A percentile compares a stretch with the other conserved stretches of the same genome.
Conservation (phyloP, 345 rosid genomes). For the Camelina hispida region DNA sequence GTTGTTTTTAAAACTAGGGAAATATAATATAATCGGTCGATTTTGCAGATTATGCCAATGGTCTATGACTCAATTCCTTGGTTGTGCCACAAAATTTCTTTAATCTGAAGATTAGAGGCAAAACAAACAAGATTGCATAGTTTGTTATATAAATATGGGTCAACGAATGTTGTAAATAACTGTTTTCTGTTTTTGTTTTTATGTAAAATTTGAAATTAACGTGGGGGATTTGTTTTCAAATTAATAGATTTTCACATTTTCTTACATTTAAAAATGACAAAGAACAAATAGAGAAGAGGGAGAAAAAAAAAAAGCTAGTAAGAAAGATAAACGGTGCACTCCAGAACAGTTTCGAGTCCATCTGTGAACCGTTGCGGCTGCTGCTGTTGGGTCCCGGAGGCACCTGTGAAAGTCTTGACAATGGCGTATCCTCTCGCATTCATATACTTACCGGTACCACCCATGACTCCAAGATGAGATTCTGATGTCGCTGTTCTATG, state of each 20-base stretch:
- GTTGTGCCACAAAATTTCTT: background rate
- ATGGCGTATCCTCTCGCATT: slow-evolving; percentile 76
- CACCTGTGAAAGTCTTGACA: slow-evolving; percentile 58
- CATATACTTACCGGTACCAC: slow-evolving; percentile 85
- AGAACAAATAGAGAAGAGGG: background rate
- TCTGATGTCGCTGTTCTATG: slow-evolving; percentile 68
- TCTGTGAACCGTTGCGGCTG: slow-evolving; percentile 65
- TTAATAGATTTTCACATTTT: slow-evolving; percentile 8
- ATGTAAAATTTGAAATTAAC: background rate
- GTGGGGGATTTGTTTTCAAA: background rate
- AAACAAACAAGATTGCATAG: no score
- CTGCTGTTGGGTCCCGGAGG: slow-evolving; percentile 49
- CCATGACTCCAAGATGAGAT: slow-evolving; percentile 81
- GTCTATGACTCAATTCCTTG: background rate
- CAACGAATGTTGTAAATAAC: no score
- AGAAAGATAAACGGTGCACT: slow-evolving; percentile 60
- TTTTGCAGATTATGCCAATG: background rate
- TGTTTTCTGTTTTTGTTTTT: background rate
- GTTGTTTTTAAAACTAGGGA: background rate
- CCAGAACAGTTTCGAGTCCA: slow-evolving; percentile 68
- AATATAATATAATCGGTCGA: background rate
- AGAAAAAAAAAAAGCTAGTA: slow-evolving; percentile 30
- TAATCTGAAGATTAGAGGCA: no score
- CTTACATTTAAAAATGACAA: slow-evolving; percentile 8
- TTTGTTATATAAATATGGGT: no score